Conservation (phyloP, 2,329 filamentous ascomycete species). For the Trichoderma afroharzianum region DNA sequence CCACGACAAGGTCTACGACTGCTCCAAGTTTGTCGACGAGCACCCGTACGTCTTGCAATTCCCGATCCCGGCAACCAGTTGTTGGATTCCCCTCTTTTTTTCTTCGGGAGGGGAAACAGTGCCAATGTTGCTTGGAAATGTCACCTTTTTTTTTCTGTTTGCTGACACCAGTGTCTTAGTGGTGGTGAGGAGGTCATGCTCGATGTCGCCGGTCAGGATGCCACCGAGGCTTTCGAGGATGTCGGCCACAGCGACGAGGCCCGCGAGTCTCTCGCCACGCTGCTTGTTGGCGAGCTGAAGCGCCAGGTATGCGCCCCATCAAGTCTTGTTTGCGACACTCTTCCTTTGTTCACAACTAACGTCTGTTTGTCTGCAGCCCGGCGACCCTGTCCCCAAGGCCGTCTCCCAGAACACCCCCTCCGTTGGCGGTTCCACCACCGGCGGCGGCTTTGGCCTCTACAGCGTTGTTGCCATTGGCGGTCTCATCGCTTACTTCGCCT, state of each 20-base stretch:
- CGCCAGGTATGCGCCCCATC: constrained; percentile 60
- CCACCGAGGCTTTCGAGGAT: constrained; percentile 97
- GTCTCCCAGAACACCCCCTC: constrained; percentile 46
- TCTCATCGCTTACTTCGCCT: constrained; percentile 71
- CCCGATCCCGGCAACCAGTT: background rate
- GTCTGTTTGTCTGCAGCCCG: constrained; percentile 48
- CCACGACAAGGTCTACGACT: constrained; percentile 95
- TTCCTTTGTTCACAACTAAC: background rate
- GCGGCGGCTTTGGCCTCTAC: constrained; percentile 77
- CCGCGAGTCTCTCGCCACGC: constrained; percentile 80
- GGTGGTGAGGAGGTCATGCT: constrained; percentile 98
- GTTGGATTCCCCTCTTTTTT: background rate
- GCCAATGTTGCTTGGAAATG: background rate
- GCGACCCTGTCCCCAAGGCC: constrained; percentile 72
- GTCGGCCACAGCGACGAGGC: constrained; percentile 99
- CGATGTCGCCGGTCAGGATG: constrained; percentile 92
- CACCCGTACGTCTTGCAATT: constrained; percentile 65
- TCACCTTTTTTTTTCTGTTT: background rate
- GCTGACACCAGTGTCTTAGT: constrained; percentile 44
- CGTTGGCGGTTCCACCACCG: constrained; percentile 47
- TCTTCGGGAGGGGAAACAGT: background rate
- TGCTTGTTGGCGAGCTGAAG: constrained; percentile 75
- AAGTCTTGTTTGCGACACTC: background rate
- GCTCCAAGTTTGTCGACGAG: constrained; percentile 88
- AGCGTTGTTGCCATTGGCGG: constrained; percentile 75